Conservation (phyloP, 768 basidiomycete species). For the Chalciporus pseudorubinellus region DNA sequence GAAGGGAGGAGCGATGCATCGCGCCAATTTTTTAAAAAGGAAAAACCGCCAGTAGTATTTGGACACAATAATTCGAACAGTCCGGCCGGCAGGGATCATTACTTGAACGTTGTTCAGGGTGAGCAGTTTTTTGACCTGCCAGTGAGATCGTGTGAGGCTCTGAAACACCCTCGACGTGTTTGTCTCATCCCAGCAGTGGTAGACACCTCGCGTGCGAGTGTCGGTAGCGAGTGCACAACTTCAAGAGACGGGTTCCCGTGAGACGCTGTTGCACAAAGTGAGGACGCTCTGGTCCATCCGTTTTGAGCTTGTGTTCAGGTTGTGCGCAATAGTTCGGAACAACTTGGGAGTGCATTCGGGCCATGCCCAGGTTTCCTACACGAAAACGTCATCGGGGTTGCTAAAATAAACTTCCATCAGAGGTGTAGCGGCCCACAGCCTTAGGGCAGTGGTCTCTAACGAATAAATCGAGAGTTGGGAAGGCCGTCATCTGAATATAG, state of each 20-base stretch:
- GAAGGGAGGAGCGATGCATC: no score
- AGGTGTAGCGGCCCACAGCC: no score
- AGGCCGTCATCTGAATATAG: no score
- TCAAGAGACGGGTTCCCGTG: not conserved
- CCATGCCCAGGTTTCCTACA: not conserved
- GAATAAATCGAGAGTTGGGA: no score
- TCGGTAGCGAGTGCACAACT: no score
- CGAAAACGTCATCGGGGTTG: not conserved
- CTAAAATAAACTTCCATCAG: conserved; percentile 8
- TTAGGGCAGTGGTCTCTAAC: no score
- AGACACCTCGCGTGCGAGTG: not conserved
- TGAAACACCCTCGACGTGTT: not conserved
- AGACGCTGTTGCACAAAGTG: not conserved
- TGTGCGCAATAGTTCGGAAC: conserved; percentile 4
- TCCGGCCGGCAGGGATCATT: no score
- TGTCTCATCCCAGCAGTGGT: not conserved
- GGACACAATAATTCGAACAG: no score
- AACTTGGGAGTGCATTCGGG: not conserved
- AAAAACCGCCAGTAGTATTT: no score
- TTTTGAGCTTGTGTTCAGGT: not conserved
- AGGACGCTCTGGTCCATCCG: not conserved
- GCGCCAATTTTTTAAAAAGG: no score
- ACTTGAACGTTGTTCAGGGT: no score
- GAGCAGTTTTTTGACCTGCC: not conserved
- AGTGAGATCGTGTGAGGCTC: not conserved